Base-by-base conservation (phyloP, 129 eudicot species). In the Sambucus nigra region DNA sequence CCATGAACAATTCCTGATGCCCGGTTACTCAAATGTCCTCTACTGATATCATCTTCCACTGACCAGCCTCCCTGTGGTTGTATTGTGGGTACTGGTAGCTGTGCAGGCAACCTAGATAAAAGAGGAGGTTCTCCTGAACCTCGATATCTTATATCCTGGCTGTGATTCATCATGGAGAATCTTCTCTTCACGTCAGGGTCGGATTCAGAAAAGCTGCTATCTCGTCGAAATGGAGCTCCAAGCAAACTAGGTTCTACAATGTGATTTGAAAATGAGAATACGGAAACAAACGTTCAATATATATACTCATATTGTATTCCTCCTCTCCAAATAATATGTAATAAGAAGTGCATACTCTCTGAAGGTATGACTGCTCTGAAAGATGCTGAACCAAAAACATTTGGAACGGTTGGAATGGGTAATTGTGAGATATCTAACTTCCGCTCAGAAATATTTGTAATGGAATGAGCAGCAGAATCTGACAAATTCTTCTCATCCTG, bases 211-310 rank as follows among this genome's bases (percentile, higher is more conserved):
- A 58, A 52, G 66, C 18, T 57, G 58, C 20, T 56, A 52, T 73
- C 88, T 57, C 83, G 74, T 57, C 77, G 65, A 39, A 61, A 61
- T 57, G 88, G 88, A 68, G 61, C 77, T 39, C 88, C 88, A 71
- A 81, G 95, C 60, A 89, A 73, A 76, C 95, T 79, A 55, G 85
- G 88, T 75, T 76, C 96, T 87, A 67, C 44, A 59, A 63, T 48
- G 31, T 11, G 40, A 59, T n/a, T 47, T 28, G 29, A 32, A 57
- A 28, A 49, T 13, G 31, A 24, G 13, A 32, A 25, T 16, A 63
- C 28, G 38, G 41, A 12, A 42, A 21, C 35, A 15, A 42, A 45
- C 0, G 11, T n/a, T 38, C 46, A 61, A 45, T 1, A 40, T 38
- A 15, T 21, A 8, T 35, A 35, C 13, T 35, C 42, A 2, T 35